Conservation (phyloP, 495 filamentous ascomycete genomes). For the Aspergillus sparsus region DNA sequence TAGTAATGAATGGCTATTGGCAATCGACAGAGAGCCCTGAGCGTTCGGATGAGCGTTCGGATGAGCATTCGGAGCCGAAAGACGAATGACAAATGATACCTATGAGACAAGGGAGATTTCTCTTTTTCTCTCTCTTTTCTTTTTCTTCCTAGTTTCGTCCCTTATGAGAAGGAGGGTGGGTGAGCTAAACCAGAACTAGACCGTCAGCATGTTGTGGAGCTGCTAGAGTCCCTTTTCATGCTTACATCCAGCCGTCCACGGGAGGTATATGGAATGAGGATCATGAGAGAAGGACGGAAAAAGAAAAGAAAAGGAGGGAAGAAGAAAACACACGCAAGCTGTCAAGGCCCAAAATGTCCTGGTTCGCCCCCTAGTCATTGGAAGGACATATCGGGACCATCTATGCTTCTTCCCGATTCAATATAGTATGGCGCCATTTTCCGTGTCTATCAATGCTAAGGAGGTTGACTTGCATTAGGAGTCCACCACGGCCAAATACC, state of each 20-base stretch:
- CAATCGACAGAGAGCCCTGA: background rate
- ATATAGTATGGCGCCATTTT: background rate
- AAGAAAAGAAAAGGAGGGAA: background rate
- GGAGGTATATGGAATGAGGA: background rate
- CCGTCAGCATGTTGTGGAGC: background rate
- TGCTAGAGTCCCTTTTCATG: slow-evolving; percentile 4
- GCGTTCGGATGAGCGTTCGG: slow-evolving; percentile 6
- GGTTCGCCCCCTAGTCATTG: background rate
- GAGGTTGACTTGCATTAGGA: background rate
- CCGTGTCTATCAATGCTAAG: background rate
- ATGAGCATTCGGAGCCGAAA: background rate
- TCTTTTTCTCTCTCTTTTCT: background rate
- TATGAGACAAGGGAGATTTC: background rate
- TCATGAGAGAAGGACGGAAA: background rate
- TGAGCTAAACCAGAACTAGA: background rate
- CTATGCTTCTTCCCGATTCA: background rate
- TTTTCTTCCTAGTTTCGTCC: too few relatives aligned
- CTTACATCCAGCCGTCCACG: background rate
- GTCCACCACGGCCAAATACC: background rate
- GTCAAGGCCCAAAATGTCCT: background rate
- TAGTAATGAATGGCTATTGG: background rate
- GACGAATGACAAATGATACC: background rate
- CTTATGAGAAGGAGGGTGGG: too few relatives aligned
- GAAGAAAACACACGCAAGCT: background rate
- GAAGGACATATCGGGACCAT: background rate